These are phyloP conservation scores for Chytridium lagenaria DNA, from an alignment of 371 early-diverging fungal genomes.

Conservation along the genomic window DNA sequence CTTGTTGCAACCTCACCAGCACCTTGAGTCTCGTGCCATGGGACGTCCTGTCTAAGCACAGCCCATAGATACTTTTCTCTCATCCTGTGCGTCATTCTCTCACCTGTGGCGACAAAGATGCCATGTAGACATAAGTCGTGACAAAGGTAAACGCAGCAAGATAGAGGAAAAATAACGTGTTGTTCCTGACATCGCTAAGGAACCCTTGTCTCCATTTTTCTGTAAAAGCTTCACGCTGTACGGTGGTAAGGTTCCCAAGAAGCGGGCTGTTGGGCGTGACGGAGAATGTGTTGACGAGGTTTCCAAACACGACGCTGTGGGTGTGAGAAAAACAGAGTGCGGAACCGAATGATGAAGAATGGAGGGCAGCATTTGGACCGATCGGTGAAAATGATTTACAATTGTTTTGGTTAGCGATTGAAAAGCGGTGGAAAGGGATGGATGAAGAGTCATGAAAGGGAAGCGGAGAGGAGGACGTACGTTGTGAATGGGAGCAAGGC, in stretches of 20 bases:
- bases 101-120: constrained; percentile 40
- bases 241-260: background rate
- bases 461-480: constrained; percentile 7
- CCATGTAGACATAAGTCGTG: constrained; percentile 36
- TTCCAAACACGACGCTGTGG: constrained; percentile 30
- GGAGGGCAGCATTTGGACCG: no score
- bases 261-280: background rate
- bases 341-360: no score
- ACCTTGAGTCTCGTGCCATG: constrained; percentile 77
- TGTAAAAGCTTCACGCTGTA: background rate
- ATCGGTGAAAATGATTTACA: background rate
- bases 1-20: constrained; percentile 64
- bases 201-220: constrained; percentile 16
- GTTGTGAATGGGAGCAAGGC: constrained; percentile 29
- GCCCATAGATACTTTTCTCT: constrained; percentile 19
- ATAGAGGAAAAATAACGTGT: constrained; percentile 20
- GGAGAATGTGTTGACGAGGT: constrained; percentile 32
- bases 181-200: constrained; percentile 9
- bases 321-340: no score
- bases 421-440: background rate
- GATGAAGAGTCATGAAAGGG: background rate
- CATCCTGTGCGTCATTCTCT: constrained; percentile 34
- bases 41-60: constrained; percentile 77
- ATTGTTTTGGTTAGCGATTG: background rate
- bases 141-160: constrained; percentile 23